These are phyloP conservation scores for Prunus davidiana DNA, from an alignment of 306 rosid genomes.

Conservation along the genomic window DNA sequence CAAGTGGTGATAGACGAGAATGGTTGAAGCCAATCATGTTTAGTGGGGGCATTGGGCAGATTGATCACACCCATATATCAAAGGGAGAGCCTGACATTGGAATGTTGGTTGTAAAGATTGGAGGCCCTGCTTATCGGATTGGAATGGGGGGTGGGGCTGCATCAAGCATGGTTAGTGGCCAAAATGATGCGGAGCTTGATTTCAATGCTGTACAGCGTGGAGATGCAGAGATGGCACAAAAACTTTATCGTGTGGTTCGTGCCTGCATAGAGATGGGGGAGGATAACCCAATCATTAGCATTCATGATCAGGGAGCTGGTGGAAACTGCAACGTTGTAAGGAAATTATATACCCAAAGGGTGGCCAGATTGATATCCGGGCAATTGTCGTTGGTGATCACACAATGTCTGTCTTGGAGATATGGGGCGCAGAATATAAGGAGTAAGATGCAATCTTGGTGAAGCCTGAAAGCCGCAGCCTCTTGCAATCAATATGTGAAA, in stretches of 20 bases:
- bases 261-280: slow-evolving; percentile 93
- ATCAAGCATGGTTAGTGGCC: slow-evolving; percentile 97
- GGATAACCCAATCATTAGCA: slow-evolving; percentile 77
- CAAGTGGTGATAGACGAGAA: slow-evolving; percentile 90
- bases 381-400: slow-evolving; percentile 81
- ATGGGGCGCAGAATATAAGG: slow-evolving; percentile 96
- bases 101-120: slow-evolving; percentile 89
- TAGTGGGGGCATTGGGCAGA: slow-evolving; percentile 90
- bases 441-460: slow-evolving; percentile 87
- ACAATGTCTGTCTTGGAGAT: slow-evolving; percentile 93
- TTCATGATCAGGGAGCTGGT: slow-evolving; percentile 96
- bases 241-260: slow-evolving; percentile 88
- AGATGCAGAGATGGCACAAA: slow-evolving; percentile 97
- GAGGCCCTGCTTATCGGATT: slow-evolving; percentile 95
- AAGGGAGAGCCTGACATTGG: slow-evolving; percentile 87
- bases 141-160: slow-evolving; percentile 99
- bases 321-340: slow-evolving; percentile 95
- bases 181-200: slow-evolving; percentile 89
- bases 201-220: slow-evolving; percentile 97
- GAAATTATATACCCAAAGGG: slow-evolving; percentile 82
- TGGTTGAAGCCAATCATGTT: slow-evolving; percentile 99
- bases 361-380: slow-evolving; percentile 70
- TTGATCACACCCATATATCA: slow-evolving; percentile 72
- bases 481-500: slow-evolving; percentile 62
- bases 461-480: slow-evolving; percentile 68